Evolutionary conservation across 1,284 basidiomycete species (phyloP).

Genomic region (Sporisorium sorghi): DNA sequence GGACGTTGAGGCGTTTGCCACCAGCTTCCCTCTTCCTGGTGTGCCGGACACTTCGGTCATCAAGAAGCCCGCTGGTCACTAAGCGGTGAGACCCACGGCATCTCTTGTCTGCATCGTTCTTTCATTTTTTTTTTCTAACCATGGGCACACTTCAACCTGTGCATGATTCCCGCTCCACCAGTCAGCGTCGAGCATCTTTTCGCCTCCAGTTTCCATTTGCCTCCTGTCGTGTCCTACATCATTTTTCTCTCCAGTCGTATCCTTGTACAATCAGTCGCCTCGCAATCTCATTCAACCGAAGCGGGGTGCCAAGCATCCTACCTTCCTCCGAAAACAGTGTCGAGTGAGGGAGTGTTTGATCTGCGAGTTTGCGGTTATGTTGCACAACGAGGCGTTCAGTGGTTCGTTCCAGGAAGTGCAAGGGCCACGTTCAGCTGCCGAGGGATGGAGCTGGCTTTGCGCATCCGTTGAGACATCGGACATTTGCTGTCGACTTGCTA

Average conservation of each 20-base stretch:
- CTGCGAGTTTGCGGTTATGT: no score
- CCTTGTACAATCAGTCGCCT: slow-evolving; percentile 49
- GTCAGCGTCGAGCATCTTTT: slow-evolving; percentile 24
- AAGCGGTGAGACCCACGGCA: slow-evolving; percentile 18
- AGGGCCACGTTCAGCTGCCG: no score
- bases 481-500: no score
- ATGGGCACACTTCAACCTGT: slow-evolving; percentile 54
- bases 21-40: slow-evolving; percentile 91
- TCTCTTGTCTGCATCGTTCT: slow-evolving; percentile 24
- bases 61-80: slow-evolving; percentile 59
- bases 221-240: slow-evolving; percentile 7
- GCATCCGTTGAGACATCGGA: no score
- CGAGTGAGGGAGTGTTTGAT: no score
- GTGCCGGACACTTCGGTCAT: slow-evolving; percentile 75
- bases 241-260: slow-evolving; percentile 9
- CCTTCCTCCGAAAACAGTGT: slow-evolving; percentile 13
- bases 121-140: slow-evolving; percentile 19
- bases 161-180: slow-evolving; percentile 43
- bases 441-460: no score
- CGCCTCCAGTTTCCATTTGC: slow-evolving; percentile 4
- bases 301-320: slow-evolving; percentile 42
- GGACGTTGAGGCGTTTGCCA: slow-evolving; percentile 84
- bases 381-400: no score
- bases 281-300: slow-evolving; percentile 58
- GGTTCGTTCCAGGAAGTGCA: no score